Percentiles rank a stretch among this genome's conserved stretches.
phyloP scores from a whole-genome alignment of 139 green algal genomes.

The Spirogloea muscicola region DNA sequence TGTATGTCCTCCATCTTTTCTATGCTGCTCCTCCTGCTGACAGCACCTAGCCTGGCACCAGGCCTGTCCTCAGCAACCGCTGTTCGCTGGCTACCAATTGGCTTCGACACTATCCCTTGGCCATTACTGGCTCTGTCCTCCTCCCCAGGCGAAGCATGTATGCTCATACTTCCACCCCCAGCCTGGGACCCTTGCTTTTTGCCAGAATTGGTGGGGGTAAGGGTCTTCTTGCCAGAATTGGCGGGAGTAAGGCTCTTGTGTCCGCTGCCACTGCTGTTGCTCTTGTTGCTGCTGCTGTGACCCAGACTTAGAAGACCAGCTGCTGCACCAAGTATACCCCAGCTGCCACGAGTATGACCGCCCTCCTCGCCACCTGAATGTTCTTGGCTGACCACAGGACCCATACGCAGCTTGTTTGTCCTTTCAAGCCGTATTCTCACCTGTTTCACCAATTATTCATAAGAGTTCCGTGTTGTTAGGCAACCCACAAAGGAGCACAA shows the following conservation, averaged over 20 bases:
- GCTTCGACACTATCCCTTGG: neutral
- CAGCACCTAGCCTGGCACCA: too few species aligned
- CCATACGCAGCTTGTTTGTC: conserved; percentile 23
- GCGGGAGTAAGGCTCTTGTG: too few species aligned
- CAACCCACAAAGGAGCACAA: too few species aligned
- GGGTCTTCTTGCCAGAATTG: neutral
- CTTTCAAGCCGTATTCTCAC: conserved; percentile 3
- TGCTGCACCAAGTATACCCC: neutral
- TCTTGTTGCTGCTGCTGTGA: neutral
- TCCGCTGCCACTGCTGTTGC: neutral
- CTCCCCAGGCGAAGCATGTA: neutral
- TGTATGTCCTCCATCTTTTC: too few species aligned
- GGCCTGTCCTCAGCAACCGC: too few species aligned
- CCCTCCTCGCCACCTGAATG: neutral
- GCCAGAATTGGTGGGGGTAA: neutral
- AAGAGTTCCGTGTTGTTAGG: too few species aligned
- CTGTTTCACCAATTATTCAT: too few species aligned
- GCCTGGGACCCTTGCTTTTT: neutral
- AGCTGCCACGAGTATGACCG: neutral
- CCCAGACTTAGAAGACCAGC: neutral
- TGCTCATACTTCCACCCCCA: neutral
- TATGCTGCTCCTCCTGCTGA: too few species aligned
- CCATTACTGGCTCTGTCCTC: neutral
- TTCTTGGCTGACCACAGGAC: conserved; percentile 6
- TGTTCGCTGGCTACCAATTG: too few species aligned